These are phyloP conservation scores for Russula griseocarnosa DNA, from an alignment of 768 basidiomycete genomes.

Conservation along the genomic window DNA sequence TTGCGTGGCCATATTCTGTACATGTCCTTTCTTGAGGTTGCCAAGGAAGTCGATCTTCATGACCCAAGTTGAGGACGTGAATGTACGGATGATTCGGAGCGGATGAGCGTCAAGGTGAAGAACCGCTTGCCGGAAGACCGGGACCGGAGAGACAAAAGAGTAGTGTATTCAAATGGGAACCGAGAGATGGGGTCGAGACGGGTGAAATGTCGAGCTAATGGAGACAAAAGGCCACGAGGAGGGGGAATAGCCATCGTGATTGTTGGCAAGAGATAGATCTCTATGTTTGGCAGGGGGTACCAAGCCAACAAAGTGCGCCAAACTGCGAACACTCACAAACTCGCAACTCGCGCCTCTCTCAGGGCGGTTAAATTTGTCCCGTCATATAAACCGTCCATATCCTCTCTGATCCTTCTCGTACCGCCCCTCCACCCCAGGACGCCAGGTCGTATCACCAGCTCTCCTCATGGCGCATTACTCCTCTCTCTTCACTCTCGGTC, in stretches of 20 bases:
- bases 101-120: neutral
- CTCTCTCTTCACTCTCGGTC: conserved; percentile 26
- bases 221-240: neutral
- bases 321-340: neutral
- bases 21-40: no score
- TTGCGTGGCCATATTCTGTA: neutral
- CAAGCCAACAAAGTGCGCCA: neutral
- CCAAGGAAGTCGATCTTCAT: neutral
- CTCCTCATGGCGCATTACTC: conserved; percentile 26
- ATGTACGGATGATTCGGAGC: neutral
- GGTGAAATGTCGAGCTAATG: no score
- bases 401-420: neutral
- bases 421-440: neutral
- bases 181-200: no score
- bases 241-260: neutral
- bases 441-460: neutral
- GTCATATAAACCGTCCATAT: neutral
- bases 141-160: neutral
- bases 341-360: neutral
- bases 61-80: neutral
- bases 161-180: neutral
- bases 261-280: neutral
- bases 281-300: no score
- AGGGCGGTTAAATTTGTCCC: no score
- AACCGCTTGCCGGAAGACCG: neutral